These are phyloP conservation scores for Vitis hybrid DNA, from an alignment of 177 flowering plant genomes.

Conservation along the genomic window DNA sequence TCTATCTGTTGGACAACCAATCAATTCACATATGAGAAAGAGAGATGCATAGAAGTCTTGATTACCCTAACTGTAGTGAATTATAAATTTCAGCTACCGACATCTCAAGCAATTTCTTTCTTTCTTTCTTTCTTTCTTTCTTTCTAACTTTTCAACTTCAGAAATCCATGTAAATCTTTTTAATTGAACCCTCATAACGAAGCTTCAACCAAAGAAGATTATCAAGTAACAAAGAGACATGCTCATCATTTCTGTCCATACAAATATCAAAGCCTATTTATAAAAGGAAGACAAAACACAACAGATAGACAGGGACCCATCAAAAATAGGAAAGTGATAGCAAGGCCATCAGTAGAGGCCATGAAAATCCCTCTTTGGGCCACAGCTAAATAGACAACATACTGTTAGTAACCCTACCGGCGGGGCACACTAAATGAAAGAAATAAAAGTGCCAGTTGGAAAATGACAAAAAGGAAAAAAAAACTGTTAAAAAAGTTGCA, in stretches of 20 bases:
- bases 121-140: too few relatives aligned
- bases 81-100: too few relatives aligned
- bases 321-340: constrained; percentile 1
- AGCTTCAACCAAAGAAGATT: background rate
- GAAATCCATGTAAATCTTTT: background rate
- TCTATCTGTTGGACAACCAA: constrained; percentile 51
- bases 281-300: background rate
- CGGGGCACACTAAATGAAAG: constrained; percentile 3
- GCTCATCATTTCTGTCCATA: background rate
- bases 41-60: background rate
- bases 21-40: background rate
- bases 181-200: background rate
- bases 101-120: background rate
- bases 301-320: constrained; percentile 10
- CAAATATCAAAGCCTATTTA: background rate
- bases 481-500: constrained; percentile 3
- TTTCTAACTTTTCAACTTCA: too few relatives aligned
- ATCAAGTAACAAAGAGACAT: constrained; percentile 4
- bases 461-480: constrained; percentile 10
- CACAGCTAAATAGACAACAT: background rate
- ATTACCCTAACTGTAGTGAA: too few relatives aligned
- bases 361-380: background rate
- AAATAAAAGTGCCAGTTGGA: background rate
- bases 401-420: constrained; percentile 11
- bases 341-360: background rate